These are phyloP conservation scores for Teratosphaeria viscida DNA, from an alignment of 2,329 filamentous ascomycete genomes.

Conservation along the genomic window DNA sequence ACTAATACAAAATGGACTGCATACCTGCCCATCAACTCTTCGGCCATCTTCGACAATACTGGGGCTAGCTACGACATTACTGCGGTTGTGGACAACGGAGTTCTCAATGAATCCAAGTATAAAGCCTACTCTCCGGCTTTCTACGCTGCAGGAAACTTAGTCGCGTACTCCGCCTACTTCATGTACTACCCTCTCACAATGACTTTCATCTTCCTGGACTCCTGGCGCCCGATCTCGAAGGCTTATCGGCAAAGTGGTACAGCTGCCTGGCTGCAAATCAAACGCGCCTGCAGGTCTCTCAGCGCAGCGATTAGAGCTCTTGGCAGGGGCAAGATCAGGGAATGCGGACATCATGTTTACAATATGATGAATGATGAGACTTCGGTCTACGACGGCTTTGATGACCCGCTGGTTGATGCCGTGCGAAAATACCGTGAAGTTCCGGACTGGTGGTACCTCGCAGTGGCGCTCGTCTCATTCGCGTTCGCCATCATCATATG, in stretches of 20 bases:
- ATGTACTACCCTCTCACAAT: slow-evolving; percentile 7
- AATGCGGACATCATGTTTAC: neutral
- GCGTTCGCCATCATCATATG: slow-evolving; percentile 27
- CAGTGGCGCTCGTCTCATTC: slow-evolving; percentile 28
- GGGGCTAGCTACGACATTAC: slow-evolving; percentile 71
- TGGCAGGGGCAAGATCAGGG: neutral
- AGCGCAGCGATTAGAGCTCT: neutral
- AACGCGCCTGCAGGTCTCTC: neutral
- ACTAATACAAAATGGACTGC: slow-evolving; percentile 67
- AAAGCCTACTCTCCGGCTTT: slow-evolving; percentile 2
- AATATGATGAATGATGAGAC: slow-evolving; percentile 3
- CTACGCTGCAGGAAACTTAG: slow-evolving; percentile 5
- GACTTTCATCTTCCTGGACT: slow-evolving; percentile 6
- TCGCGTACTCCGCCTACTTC: slow-evolving; percentile 4
- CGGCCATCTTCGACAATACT: slow-evolving; percentile 74
- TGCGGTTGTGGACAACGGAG: slow-evolving; percentile 48
- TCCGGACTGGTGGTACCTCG: slow-evolving; percentile 42
- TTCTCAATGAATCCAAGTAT: neutral
- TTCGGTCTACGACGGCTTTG: slow-evolving; percentile 4
- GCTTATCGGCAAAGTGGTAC: neutral
- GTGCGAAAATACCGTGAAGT: slow-evolving; percentile 39
- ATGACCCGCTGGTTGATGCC: slow-evolving; percentile 10
- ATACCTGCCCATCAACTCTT: slow-evolving; percentile 77
- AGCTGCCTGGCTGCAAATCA: slow-evolving; percentile 1
- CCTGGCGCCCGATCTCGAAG: slow-evolving; percentile 1